Evolutionary conservation across 2,329 filamentous ascomycete genomes (phyloP), one percentile per base, ranked within the genome.

Genomic region (Cytospora piceicola): DNA sequence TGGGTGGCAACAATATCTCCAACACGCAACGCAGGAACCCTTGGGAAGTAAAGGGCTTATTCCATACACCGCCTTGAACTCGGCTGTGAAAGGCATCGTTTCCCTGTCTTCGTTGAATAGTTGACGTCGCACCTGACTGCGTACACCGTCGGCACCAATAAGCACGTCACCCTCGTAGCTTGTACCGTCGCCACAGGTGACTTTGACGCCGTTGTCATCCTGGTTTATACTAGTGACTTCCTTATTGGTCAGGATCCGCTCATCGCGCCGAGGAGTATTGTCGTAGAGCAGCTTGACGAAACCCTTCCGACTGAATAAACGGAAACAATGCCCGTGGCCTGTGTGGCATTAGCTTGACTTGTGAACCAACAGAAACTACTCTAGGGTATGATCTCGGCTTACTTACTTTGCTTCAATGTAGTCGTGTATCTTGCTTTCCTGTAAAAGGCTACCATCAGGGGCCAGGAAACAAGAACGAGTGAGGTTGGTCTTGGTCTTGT

Each of bases 1-100:
- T 57, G 54, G 54, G 54, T 57, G 32, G 54, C 36, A 39, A 57
- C 29, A 9, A 57, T 57, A 17, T 57, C 54, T 39, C 54, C 54
- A 39, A 57, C 30, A 8, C 54, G 20, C 54, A 57, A 5, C 9
- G 17, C 54, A n/a, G n/a, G n/a, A n/a, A n/a, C n/a, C n/a, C n/a
- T n/a, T n/a, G 24, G 54, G 54, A 27, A 57, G 54, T 27, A 34
- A 36, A 11, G 54, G 54, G 29, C 54, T 30, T 57, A 57, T 57
- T n/a, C 54, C 54, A n/a, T 57, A 57, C 32, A 57, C 54, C 11
- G 54, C 54, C 54, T 57, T 57, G 54, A 57, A 57, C 12, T 57
- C 54, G 20, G 54, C 54, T 15, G 54, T 57, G 32, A 57, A 57
- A 57, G 54, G 54, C 54, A 57, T 57, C n/a, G 54, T 39, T 22